Conservation (phyloP, 805 yeast species). For the Zygoascus flipseniorum region DNA sequence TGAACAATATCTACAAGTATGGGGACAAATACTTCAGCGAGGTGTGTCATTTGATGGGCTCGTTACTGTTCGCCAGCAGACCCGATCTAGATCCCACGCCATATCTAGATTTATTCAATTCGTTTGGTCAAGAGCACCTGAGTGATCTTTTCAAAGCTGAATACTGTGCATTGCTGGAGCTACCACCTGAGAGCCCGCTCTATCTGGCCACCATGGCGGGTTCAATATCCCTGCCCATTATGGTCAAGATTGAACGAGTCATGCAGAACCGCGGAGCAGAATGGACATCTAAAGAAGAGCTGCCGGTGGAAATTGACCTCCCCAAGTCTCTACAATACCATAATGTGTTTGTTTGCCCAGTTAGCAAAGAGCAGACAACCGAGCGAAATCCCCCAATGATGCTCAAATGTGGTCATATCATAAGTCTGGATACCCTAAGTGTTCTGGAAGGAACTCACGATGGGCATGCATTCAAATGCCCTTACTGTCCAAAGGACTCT, state of each 20-base stretch:
- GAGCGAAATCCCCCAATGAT: constrained; percentile 50
- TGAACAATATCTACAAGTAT: constrained; percentile 32
- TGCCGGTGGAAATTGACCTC: constrained; percentile 52
- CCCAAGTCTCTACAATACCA: constrained; percentile 50
- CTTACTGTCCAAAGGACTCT: constrained; percentile 55
- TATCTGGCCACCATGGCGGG: constrained; percentile 44
- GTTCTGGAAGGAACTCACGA: constrained; percentile 35
- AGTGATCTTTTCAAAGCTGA: constrained; percentile 36
- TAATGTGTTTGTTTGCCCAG: constrained; percentile 65
- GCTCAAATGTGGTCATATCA: constrained; percentile 56
- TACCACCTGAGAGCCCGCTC: constrained; percentile 47
- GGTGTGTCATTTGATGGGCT: constrained; percentile 38
- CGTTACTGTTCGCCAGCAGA: constrained; percentile 25
- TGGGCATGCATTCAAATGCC: constrained; percentile 54
- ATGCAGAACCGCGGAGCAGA: constrained; percentile 34
- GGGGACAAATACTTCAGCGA: constrained; percentile 33
- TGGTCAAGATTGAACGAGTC: constrained; percentile 41
- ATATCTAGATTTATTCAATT: constrained; percentile 16
- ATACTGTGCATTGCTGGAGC: constrained; percentile 41
- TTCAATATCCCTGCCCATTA: constrained; percentile 43
- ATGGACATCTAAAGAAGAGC: constrained; percentile 51
- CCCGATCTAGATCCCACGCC: constrained; percentile 5
- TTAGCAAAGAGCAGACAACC: constrained; percentile 58
- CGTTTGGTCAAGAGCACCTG: constrained; percentile 26
- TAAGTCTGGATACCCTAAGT: constrained; percentile 45